phyloP scores from a whole-genome alignment of 495 filamentous ascomycete species.

The Aspergillus bertholletiae region DNA sequence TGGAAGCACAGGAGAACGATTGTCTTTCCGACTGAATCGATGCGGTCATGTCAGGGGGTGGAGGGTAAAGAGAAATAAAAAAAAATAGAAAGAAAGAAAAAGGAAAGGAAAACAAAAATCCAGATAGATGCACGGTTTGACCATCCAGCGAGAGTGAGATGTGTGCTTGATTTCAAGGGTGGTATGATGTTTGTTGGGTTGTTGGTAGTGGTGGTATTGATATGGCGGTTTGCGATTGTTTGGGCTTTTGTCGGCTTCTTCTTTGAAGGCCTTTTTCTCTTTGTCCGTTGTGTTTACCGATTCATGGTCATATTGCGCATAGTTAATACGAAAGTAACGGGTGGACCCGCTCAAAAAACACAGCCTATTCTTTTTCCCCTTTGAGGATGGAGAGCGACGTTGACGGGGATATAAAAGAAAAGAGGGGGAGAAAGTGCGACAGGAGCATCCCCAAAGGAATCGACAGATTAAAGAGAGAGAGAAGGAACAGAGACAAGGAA shows the following conservation, averaged over 20 bases:
- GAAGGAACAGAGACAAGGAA: not conserved
- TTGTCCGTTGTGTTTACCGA: not conserved
- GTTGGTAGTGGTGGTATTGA: not conserved
- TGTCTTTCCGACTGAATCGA: constrained; percentile 20
- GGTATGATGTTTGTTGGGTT: not conserved
- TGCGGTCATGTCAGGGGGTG: constrained; percentile 22
- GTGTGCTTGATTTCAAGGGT: not conserved
- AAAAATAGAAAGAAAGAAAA: no score
- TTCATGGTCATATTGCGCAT: constrained; percentile 1
- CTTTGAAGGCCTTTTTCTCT: not conserved
- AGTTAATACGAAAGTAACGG: not conserved
- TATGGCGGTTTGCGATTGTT: not conserved
- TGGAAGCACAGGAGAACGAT: constrained; percentile 18
- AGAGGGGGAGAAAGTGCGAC: constrained; percentile 2
- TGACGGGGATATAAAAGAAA: not conserved
- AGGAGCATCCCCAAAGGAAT: not conserved
- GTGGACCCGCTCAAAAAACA: constrained; percentile 1
- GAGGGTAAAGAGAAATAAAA: not conserved
- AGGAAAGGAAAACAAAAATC: not conserved
- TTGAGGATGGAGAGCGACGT: not conserved
- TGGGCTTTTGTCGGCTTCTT: not conserved
- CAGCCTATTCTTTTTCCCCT: not conserved
- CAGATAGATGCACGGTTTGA: not conserved
- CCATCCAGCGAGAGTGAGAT: constrained; percentile 5
- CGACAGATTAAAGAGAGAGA: constrained; percentile 1